Base-by-base conservation (phyloP, 2,329 filamentous ascomycete species). In the Simplicillium sp. region DNA sequence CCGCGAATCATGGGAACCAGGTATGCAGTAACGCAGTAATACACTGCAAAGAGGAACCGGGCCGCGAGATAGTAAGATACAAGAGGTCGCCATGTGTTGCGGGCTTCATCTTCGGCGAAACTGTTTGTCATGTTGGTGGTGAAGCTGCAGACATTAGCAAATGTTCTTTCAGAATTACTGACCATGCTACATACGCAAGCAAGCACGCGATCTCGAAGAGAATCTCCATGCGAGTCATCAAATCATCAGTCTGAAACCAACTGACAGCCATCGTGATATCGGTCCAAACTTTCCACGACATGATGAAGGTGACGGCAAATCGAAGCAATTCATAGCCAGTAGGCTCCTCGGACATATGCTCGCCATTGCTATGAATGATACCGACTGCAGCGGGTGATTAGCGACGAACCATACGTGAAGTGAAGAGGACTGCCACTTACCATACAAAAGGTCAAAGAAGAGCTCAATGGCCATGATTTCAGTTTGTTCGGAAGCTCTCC, bases 221-320 rank as follows among this genome's bases (percentile, higher is more conserved):
- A 13, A 82, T 67, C n/a, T 67, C 69, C 20, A 78, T 45, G 15
- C 77, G 62, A 44, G 77, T 73, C 11, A 76, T 51, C 29, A 82
- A 67, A 48, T 82, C 78, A 46, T 80, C 73, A 17, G 68, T 71
- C 48, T 81, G 73, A 50, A 82, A 80, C 76, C 77, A 79, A 43
- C 66, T 71, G 43, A 81, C 65, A 8, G 77, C 59, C 16, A 75
- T 51, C 9, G 69, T 65, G 37, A 81, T 64, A 45, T 82, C 77
- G 37, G 64, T 66, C 77, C 77, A 82, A 46, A 82, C 74, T 50
- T 79, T 80, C 68, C 72, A 80, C 25, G 70, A 71, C 60, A 82
- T 69, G 45, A 74, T 71, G 50, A 82, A 82, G 0, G 73, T 77
- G 34, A 80, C 72, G 39, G 67, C 58, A 50, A 82, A 82, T 20